phyloP scores from a whole-genome alignment of 495 filamentous ascomycete species.

The Penicillium daleae region DNA sequence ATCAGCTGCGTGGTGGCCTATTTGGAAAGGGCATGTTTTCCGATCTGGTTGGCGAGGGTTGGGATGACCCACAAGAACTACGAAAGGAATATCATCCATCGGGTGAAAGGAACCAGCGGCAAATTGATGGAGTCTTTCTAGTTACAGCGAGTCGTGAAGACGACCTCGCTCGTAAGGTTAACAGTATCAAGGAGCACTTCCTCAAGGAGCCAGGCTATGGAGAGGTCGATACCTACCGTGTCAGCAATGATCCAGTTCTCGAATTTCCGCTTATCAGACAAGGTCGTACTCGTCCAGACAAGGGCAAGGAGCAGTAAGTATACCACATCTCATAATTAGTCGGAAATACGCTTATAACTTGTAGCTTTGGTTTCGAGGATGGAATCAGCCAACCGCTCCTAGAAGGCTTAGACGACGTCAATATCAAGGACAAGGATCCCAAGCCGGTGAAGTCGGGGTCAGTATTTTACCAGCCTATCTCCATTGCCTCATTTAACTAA shows the following conservation, averaged over 20 bases:
- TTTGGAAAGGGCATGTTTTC: neutral
- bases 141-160: neutral
- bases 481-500: neutral
- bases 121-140: neutral
- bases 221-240: neutral
- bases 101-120: neutral
- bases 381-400: neutral
- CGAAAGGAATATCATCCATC: neutral
- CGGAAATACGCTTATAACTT: neutral
- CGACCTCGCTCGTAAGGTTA: neutral
- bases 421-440: neutral
- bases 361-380: neutral
- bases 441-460: neutral
- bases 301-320: neutral
- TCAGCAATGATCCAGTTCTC: neutral
- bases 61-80: neutral
- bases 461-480: neutral
- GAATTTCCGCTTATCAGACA: neutral
- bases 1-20: neutral
- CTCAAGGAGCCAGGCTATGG: neutral
- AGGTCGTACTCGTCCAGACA: neutral
- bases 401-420: neutral
- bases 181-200: neutral
- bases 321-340: neutral
- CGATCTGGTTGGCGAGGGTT: neutral